phyloP scores from a whole-genome alignment of 2,329 filamentous ascomycete genomes.

The Byssoonygena ceratinophila region DNA sequence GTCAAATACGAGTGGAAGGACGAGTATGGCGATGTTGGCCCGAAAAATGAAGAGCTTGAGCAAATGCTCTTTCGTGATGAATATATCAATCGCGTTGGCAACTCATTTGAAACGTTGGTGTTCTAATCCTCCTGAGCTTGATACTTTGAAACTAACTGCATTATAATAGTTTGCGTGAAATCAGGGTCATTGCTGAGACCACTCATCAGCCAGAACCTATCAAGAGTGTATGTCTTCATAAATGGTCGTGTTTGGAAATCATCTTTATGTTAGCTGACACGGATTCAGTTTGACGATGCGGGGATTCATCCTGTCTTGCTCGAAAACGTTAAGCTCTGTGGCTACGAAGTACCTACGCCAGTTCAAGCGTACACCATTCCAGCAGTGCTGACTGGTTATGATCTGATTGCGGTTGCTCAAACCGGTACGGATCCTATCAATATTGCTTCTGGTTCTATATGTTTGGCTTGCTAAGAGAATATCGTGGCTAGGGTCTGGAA shows the following conservation, averaged over 20 bases:
- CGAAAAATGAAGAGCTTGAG: slow-evolving; percentile 60
- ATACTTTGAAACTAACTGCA: background rate
- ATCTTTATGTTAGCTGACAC: slow-evolving; percentile 7
- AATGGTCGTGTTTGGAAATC: background rate
- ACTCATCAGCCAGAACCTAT: slow-evolving; percentile 40
- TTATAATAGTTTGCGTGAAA: slow-evolving; percentile 34
- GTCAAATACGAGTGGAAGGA: slow-evolving; percentile 72
- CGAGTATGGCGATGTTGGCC: slow-evolving; percentile 76
- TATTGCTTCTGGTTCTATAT: slow-evolving; percentile 10
- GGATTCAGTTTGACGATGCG: slow-evolving; percentile 57
- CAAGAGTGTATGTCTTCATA: slow-evolving; percentile 35
- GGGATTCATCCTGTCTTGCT: slow-evolving; percentile 77
- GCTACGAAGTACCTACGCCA: slow-evolving; percentile 65
- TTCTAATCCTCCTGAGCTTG: background rate
- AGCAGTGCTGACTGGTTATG: slow-evolving; percentile 62
- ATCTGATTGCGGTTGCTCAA: slow-evolving; percentile 82
- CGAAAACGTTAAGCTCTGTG: slow-evolving; percentile 62
- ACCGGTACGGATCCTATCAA: slow-evolving; percentile 58
- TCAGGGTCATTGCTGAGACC: slow-evolving; percentile 44
- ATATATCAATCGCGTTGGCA: slow-evolving; percentile 44
- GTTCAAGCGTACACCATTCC: slow-evolving; percentile 82
- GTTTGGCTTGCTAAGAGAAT: background rate
- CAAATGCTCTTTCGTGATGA: slow-evolving; percentile 57
- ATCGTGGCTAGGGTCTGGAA: slow-evolving; percentile 68
- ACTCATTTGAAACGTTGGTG: slow-evolving; percentile 54